phyloP scores from a whole-genome alignment of 2,329 filamentous ascomycete genomes.

The Arthrobotrys entomopaga region DNA sequence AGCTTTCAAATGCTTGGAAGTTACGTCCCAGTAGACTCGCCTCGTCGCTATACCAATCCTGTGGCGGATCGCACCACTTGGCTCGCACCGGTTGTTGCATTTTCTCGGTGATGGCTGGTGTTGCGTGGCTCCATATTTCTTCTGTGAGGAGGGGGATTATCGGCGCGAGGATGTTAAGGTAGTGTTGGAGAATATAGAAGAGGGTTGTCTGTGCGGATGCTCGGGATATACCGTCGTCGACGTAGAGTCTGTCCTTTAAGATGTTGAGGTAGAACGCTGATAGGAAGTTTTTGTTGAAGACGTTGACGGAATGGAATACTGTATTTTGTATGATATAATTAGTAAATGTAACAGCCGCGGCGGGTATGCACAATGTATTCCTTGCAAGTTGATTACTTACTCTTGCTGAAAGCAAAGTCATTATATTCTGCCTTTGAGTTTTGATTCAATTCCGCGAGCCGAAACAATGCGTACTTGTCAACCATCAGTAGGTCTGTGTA shows the following conservation, averaged over 20 bases:
- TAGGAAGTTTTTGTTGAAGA: constrained; percentile 78
- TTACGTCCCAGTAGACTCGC: constrained; percentile 45
- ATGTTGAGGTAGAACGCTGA: constrained; percentile 95
- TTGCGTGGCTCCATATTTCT: constrained; percentile 57
- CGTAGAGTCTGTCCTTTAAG: constrained; percentile 91
- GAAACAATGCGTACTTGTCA: constrained; percentile 64
- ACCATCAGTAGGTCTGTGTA: constrained; percentile 57
- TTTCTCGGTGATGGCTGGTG: constrained; percentile 45
- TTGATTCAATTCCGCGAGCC: constrained; percentile 57
- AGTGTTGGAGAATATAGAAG: constrained; percentile 66
- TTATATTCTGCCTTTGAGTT: constrained; percentile 44
- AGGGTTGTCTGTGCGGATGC: constrained; percentile 69
- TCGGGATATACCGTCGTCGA: constrained; percentile 74
- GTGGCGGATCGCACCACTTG: constrained; percentile 32
- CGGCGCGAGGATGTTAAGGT: constrained; percentile 57
- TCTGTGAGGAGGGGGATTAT: constrained; percentile 58
- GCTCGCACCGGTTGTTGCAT: constrained; percentile 50
- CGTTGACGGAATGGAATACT: constrained; percentile 54
- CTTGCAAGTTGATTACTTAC: constrained; percentile 13
- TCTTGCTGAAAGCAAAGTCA: constrained; percentile 41
- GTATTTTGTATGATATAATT: not conserved
- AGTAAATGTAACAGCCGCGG: not conserved
- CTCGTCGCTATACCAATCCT: constrained; percentile 50
- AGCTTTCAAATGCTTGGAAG: constrained; percentile 64
- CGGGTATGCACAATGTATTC: not conserved